These are phyloP conservation scores for Bonia amplexicaulis DNA, from an alignment of 176 grass and related monocot genomes.

Conservation along the genomic window DNA sequence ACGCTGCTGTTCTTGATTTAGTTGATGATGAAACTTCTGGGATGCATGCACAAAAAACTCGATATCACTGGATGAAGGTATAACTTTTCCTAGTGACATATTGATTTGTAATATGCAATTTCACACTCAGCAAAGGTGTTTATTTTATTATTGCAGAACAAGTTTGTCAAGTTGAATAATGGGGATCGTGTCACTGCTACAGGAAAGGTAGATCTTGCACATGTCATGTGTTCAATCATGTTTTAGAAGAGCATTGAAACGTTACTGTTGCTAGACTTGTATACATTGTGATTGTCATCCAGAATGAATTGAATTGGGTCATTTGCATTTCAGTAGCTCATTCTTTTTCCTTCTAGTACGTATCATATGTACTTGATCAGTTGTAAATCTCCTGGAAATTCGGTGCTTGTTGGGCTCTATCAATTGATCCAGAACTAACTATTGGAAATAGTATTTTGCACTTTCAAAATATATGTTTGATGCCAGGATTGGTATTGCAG, in stretches of 20 bases:
- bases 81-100: slow-evolving; percentile 1
- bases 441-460: background rate
- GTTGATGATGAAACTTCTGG: slow-evolving; percentile 87
- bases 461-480: slow-evolving; percentile 2
- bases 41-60: slow-evolving; percentile 77
- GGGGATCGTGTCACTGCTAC: slow-evolving; percentile 82
- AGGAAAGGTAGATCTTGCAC: slow-evolving; percentile 62
- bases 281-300: background rate
- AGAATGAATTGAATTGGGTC: background rate
- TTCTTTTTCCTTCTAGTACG: background rate
- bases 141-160: slow-evolving; percentile 60
- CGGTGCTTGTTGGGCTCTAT: background rate
- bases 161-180: slow-evolving; percentile 85
- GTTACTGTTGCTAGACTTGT: background rate
- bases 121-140: slow-evolving; percentile 15
- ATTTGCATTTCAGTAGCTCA: background rate
- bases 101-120: slow-evolving; percentile 2
- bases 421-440: background rate
- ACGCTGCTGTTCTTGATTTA: slow-evolving; percentile 93
- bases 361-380: background rate
- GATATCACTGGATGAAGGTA: slow-evolving; percentile 98
- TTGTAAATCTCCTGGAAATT: background rate
- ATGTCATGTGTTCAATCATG: background rate
- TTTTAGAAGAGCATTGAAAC: background rate
- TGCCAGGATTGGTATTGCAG: background rate